A percentile compares a stretch with the other conserved stretches of the same genome.
phyloP scores from a whole-genome alignment of 2,329 filamentous ascomycete genomes.

The Colletotrichum viniferum region DNA sequence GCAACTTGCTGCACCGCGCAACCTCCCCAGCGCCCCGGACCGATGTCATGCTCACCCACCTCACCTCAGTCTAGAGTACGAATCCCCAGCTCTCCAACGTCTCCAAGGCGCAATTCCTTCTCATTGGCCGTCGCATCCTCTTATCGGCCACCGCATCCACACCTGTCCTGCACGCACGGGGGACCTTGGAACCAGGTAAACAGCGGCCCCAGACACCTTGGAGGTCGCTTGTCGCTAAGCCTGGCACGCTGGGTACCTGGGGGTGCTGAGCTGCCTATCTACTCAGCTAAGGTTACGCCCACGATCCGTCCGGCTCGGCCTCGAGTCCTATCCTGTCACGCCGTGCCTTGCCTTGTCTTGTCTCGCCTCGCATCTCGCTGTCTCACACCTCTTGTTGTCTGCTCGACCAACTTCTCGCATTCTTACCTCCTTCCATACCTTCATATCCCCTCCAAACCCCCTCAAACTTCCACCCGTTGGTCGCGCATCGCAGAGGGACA shows the following conservation, averaged over 20 bases:
- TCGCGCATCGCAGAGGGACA: not conserved
- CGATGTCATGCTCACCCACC: not conserved
- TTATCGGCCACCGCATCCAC: slow-evolving; percentile 14
- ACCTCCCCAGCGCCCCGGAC: not conserved
- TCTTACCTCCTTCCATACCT: not conserved
- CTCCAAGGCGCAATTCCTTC: not conserved
- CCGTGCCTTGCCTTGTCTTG: not conserved
- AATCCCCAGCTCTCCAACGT: not conserved
- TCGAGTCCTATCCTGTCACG: not conserved
- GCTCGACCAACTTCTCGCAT: not conserved
- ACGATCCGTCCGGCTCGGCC: not conserved
- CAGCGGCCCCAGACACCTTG: not conserved
- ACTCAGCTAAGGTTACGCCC: not conserved
- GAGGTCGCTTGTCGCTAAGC: not conserved
- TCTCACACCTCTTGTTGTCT: not conserved
- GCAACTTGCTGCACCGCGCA: not conserved
- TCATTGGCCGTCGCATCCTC: slow-evolving; percentile 9
- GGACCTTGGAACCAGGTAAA: slow-evolving; percentile 8
- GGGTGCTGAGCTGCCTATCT: not conserved
- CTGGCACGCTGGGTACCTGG: not conserved
- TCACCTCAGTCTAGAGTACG: too few relatives aligned
- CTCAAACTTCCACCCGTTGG: not conserved
- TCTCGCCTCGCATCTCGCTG: not conserved
- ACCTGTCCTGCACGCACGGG: not conserved
- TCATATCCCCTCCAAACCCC: not conserved